A percentile compares a stretch with the other conserved stretches of the same genome.
Conservation (phyloP, 2,329 filamentous ascomycete genomes). For the Scleromitrula shiraiana region DNA sequence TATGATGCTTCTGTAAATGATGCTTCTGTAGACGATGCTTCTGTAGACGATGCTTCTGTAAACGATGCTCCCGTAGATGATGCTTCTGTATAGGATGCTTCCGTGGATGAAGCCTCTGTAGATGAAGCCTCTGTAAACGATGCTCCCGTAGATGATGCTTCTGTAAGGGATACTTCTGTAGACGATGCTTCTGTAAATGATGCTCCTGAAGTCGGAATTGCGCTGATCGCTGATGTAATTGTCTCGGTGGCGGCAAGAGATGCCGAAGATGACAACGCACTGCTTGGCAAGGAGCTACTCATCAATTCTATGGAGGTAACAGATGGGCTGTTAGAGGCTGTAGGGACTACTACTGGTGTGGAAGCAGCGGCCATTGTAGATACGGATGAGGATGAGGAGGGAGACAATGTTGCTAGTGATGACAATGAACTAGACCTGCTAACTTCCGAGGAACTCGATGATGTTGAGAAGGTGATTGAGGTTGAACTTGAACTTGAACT, state of each 20-base stretch:
- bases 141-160: too few species aligned
- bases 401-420: not conserved
- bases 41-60: not conserved
- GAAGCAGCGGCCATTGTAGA: not conserved
- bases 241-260: not conserved
- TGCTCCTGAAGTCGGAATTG: too few species aligned
- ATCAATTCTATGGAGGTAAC: too few species aligned
- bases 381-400: not conserved
- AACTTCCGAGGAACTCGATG: not conserved
- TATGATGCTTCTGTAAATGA: not conserved
- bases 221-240: not conserved
- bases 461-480: not conserved
- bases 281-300: not conserved
- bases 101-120: not conserved
- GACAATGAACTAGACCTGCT: not conserved
- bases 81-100: not conserved
- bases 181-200: too few species aligned
- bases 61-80: not conserved
- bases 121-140: not conserved
- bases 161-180: too few species aligned
- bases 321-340: not conserved
- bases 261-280: not conserved
- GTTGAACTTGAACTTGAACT: conserved; percentile 1
- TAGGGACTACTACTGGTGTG: not conserved
- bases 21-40: not conserved